A percentile compares a stretch with the other conserved stretches of the same genome.
Evolutionary conservation across 106 monocot genomes (phyloP).

Genomic region (Cymbidium sinense): DNA sequence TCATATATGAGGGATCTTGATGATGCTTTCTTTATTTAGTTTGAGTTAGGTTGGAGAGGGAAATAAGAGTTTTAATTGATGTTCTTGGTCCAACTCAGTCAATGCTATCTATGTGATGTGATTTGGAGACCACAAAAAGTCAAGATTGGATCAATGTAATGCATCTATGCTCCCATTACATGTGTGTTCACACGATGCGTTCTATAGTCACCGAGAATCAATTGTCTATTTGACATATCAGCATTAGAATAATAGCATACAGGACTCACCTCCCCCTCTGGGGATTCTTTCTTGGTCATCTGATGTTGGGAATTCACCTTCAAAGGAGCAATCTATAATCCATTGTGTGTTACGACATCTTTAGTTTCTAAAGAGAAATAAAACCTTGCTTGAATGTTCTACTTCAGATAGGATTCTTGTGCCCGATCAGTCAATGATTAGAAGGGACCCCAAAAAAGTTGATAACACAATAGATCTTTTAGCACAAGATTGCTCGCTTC

Average conservation of each 20-base stretch:
- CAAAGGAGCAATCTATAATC: not conserved
- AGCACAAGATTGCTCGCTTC: slow-evolving; percentile 3
- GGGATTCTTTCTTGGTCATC: not conserved
- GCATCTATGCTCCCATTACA: not conserved
- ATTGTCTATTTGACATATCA: not conserved
- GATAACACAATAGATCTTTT: slow-evolving; percentile 5
- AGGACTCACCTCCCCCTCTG: not conserved
- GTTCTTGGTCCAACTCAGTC: no score
- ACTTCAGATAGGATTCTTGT: not conserved
- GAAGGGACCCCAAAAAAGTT: not conserved
- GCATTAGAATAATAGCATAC: not conserved
- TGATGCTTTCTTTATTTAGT: no score
- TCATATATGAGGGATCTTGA: no score
- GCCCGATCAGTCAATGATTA: slow-evolving; percentile 1
- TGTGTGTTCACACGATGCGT: not conserved
- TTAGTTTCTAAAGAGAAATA: not conserved
- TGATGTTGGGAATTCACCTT: not conserved
- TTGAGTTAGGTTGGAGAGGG: no score
- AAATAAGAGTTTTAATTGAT: no score
- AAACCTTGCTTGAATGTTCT: not conserved
- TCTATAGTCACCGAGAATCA: not conserved
- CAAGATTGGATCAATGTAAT: not conserved
- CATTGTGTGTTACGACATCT: not conserved
- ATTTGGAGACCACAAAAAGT: no score
- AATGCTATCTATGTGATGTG: no score